Percentiles rank a stretch among this genome's conserved stretches.
phyloP scores from a whole-genome alignment of 2,329 filamentous ascomycete genomes.

The Monosporascus ibericus region DNA sequence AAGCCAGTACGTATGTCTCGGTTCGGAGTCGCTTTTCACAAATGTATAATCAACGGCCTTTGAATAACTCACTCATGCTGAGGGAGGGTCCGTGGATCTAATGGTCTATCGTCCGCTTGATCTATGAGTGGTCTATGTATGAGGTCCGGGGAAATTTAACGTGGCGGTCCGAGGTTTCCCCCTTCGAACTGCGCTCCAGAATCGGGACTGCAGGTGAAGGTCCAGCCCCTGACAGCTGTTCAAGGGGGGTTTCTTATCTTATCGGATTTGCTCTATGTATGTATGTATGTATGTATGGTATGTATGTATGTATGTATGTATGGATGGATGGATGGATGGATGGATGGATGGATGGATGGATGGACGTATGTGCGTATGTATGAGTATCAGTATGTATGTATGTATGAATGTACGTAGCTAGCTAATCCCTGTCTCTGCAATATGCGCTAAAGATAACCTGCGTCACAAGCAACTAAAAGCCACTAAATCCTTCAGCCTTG shows the following conservation, averaged over 20 bases:
- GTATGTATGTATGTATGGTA: not conserved
- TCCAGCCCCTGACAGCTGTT: not conserved
- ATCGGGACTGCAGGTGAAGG: not conserved
- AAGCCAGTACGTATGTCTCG: not conserved
- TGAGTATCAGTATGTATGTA: not conserved
- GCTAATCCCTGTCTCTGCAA: not conserved
- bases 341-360: too few species aligned
- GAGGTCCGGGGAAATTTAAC: not conserved
- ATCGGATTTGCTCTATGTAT: not conserved
- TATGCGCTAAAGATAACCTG: not conserved
- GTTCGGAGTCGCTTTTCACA: not conserved
- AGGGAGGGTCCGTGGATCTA: too few species aligned
- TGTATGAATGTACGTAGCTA: not conserved
- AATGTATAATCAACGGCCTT: not conserved
- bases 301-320: too few species aligned
- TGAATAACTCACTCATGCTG: too few species aligned
- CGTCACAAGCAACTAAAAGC: not conserved
- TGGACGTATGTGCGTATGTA: too few species aligned
- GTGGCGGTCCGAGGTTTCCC: not conserved
- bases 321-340: too few species aligned
- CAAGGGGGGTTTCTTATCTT: not conserved
- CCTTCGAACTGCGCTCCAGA: not conserved
- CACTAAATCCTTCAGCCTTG: not conserved
- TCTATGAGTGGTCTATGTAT: not conserved
- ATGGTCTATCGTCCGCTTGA: not conserved